Evolutionary conservation across 2,329 filamentous ascomycete genomes (phyloP).

Genomic region (Phialocephala sp.): DNA sequence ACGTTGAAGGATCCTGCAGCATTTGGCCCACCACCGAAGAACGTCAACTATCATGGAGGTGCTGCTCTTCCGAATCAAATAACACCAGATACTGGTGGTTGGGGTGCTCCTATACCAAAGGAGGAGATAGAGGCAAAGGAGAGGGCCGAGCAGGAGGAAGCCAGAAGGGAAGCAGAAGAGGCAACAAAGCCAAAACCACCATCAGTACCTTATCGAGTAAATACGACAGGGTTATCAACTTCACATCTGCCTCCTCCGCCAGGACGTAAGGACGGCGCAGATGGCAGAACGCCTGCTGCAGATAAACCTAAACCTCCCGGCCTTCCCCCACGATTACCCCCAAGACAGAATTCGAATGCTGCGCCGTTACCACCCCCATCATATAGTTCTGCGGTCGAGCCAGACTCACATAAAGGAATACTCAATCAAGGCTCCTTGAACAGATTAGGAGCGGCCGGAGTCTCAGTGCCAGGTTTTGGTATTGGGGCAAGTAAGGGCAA

Average conservation of each 20-base stretch:
- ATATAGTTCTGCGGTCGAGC: constrained; percentile 33
- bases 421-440: constrained; percentile 54
- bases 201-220: constrained; percentile 63
- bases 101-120: constrained; percentile 51
- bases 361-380: constrained; percentile 50
- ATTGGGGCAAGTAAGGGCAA: constrained; percentile 51
- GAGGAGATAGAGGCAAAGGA: constrained; percentile 41
- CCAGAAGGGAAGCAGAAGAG: constrained; percentile 38
- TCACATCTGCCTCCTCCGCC: constrained; percentile 66
- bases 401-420: constrained; percentile 41
- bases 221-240: constrained; percentile 66
- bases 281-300: constrained; percentile 35
- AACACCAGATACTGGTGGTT: constrained; percentile 46
- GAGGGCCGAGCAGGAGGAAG: constrained; percentile 41
- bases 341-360: constrained; percentile 47
- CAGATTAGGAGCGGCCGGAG: constrained; percentile 64
- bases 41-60: constrained; percentile 42
- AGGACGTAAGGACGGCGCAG: constrained; percentile 45
- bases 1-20: constrained; percentile 66
- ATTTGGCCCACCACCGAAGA: constrained; percentile 72
- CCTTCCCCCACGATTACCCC: constrained; percentile 66
- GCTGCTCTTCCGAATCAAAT: constrained; percentile 38
- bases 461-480: constrained; percentile 69
- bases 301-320: constrained; percentile 41
- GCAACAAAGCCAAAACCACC: constrained; percentile 46